Base-by-base conservation (phyloP, 352 stramenopile genomes). In the Globisporangium rhizosaccharum region DNA sequence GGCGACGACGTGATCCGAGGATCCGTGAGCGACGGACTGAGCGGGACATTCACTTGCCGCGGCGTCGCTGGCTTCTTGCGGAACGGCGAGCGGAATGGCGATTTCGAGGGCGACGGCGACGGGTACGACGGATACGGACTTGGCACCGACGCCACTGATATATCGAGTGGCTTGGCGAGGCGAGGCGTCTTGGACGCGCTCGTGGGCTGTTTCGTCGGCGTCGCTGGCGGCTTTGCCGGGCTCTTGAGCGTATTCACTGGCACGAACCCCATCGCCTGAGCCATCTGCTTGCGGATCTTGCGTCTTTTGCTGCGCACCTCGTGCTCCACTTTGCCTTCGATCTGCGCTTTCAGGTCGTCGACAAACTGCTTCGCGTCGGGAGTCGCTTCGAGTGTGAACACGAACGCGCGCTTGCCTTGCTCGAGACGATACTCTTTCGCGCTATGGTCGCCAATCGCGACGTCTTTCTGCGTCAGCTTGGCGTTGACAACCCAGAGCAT, bases 201-300 rank as follows among this genome's bases (percentile, higher is more conserved):
- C 17, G 63, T 56, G 4, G 66, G 66, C 25, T 75, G 73, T 49
- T 73, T 73, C 5, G 56, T 64, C 18, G 75, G 79, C 41, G 69
- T 87, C 23, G 57, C 62, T 17, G 79, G 61, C 44, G 69, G 53
- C 46, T 59, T 72, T 37, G 68, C 70, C 39, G 81, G 82, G 30
- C 79, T 87, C 61, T 79, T 82, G 18, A 92, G 65, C 28, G 70
- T 84, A 61, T 89, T 90, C 14, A 86, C 67, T 18, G 84, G 82
- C 18, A 83, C 75, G 45, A 91, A 91, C 48, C 82, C 81, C n/a
- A 67, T 73, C 62, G 62, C 68, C 51, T 87, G 70, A 44, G 52
- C 82, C 36, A 93, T 56, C 51, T 88, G 68, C 36, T 85, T 84
- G 37, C 82, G 78, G 61, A 93, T 88, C 72, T 93, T 91, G 49